Percentiles rank a stretch among this genome's conserved stretches.
These are phyloP conservation scores for Phytophthora rubi DNA, from an alignment of 352 stramenopile species.

Conservation along the genomic window DNA sequence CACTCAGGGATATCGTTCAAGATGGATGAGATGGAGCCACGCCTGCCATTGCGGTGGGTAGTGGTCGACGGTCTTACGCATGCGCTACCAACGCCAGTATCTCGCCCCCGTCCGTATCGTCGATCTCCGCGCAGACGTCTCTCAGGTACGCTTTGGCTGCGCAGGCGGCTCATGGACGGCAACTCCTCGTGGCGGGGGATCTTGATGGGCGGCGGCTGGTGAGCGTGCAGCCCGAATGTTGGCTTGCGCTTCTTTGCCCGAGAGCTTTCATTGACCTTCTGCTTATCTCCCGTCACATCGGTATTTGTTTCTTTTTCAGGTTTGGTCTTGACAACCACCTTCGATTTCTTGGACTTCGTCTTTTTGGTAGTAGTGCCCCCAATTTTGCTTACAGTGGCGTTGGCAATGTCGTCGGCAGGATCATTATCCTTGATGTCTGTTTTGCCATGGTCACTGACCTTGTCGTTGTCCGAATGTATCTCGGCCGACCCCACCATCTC, in stretches of 20 bases:
- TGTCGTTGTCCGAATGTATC: background rate
- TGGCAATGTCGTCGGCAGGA: background rate
- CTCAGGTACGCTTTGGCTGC: conserved; percentile 56
- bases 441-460: background rate
- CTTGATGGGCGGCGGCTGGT: conserved; percentile 66
- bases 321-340: conserved; percentile 15
- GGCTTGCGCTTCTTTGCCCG: conserved; percentile 47
- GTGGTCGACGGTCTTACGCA: conserved; percentile 57
- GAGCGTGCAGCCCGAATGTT: conserved; percentile 27
- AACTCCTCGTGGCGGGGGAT: conserved; percentile 60
- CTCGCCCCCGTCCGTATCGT: conserved; percentile 28
- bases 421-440: conserved; percentile 1
- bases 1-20: conserved; percentile 60
- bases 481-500: conserved; percentile 22
- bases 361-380: conserved; percentile 15
- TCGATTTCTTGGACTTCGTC: conserved; percentile 27
- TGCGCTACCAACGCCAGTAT: conserved; percentile 6
- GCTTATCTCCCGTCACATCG: conserved; percentile 5
- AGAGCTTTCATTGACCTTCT: conserved; percentile 1
- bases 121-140: conserved; percentile 34
- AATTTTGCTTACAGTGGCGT: background rate
- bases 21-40: conserved; percentile 78
- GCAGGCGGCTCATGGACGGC: conserved; percentile 39
- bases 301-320: background rate
- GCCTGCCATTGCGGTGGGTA: conserved; percentile 60